These are phyloP conservation scores for Pythium myriotylum DNA, from an alignment of 352 stramenopile genomes.

Conservation along the genomic window DNA sequence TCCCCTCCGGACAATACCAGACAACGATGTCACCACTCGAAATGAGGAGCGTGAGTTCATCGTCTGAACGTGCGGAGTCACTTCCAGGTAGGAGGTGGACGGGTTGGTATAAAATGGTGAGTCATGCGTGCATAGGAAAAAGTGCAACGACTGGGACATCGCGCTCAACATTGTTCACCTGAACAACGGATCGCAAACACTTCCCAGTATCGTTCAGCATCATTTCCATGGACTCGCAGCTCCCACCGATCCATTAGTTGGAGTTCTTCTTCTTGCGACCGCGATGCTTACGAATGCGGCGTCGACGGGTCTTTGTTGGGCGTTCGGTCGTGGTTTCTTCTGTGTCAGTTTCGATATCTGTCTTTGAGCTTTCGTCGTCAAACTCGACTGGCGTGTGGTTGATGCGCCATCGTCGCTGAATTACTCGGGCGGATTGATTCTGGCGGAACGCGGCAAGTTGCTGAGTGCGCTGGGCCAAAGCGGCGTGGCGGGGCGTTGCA, in stretches of 20 bases:
- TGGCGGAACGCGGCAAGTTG: conserved; percentile 23
- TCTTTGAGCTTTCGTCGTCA: conserved; percentile 24
- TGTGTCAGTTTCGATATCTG: conserved; percentile 26
- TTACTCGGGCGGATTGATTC: conserved; percentile 26
- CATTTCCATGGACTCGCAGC: not conserved
- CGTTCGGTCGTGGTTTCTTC: conserved; percentile 19
- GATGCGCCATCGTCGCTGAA: conserved; percentile 30
- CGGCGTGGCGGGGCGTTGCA: conserved; percentile 10
- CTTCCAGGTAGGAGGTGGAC: too few relatives aligned
- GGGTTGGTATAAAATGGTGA: too few relatives aligned
- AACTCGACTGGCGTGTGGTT: conserved; percentile 8
- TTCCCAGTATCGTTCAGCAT: conserved; percentile 14
- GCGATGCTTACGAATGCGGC: conserved; percentile 33
- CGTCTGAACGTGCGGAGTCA: too few relatives aligned
- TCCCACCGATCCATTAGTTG: conserved; percentile 7
- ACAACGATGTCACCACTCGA: not conserved
- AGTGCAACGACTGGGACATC: conserved; percentile 20
- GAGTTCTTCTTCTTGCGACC: conserved; percentile 34
- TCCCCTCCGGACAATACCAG: not conserved
- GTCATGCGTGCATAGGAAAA: not conserved
- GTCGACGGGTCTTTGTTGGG: conserved; percentile 24
- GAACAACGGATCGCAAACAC: conserved; percentile 33
- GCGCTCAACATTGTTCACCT: conserved; percentile 29
- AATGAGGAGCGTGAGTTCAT: not conserved
- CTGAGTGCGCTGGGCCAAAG: conserved; percentile 10